These are phyloP conservation scores for Rhizopogon vinicolor DNA, from an alignment of 768 basidiomycete species.

Conservation along the genomic window DNA sequence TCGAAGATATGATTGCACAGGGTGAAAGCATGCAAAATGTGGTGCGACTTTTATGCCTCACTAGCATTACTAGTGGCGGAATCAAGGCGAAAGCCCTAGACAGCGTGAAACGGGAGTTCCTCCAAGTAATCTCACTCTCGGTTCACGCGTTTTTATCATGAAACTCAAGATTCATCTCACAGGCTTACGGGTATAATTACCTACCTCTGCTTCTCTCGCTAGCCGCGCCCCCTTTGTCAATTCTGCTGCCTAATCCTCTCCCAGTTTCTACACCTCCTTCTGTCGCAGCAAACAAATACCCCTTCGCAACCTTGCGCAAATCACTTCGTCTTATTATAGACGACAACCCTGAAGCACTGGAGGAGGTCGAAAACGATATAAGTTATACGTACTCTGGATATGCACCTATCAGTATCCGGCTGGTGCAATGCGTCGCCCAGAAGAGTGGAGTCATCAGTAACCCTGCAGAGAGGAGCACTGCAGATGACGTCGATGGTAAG, in stretches of 20 bases:
- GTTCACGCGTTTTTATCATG: not conserved
- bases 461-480: conserved; percentile 53
- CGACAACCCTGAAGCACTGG: conserved; percentile 68
- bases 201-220: conserved; percentile 66
- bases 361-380: conserved; percentile 89
- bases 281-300: conserved; percentile 51
- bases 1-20: conserved; percentile 88
- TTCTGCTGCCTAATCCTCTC: conserved; percentile 65
- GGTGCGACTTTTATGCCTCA: conserved; percentile 78
- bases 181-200: conserved; percentile 75
- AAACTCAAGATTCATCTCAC: conserved; percentile 18
- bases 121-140: conserved; percentile 50
- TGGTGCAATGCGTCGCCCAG: conserved; percentile 91
- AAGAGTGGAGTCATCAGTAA: conserved; percentile 87
- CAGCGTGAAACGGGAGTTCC: conserved; percentile 83
- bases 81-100: conserved; percentile 86
- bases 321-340: conserved; percentile 90
- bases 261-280: conserved; percentile 43
- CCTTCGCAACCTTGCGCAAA: conserved; percentile 73
- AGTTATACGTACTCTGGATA: conserved; percentile 96
- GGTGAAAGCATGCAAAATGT: conserved; percentile 79
- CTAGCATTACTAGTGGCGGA: conserved; percentile 79
- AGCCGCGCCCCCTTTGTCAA: conserved; percentile 59
- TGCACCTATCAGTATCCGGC: conserved; percentile 86
- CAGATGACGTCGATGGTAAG: conserved; percentile 33